Evolutionary conservation across 2,329 filamentous ascomycete species (phyloP).

Genomic region (Teratosphaeria destructans): DNA sequence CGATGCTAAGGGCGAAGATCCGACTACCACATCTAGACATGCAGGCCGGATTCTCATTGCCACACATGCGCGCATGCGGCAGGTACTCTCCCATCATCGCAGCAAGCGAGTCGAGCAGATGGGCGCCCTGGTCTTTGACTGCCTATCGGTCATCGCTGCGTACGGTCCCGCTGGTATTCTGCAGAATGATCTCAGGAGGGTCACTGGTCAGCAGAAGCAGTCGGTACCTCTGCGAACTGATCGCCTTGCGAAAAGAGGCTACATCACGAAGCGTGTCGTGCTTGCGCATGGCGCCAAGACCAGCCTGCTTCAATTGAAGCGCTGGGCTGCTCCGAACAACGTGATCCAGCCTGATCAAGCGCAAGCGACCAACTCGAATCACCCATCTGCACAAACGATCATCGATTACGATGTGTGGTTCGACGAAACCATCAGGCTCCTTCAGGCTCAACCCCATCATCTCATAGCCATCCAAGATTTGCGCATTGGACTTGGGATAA

Average conservation of each 20-base stretch:
- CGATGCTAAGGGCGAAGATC: constrained; percentile 30
- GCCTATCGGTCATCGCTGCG: constrained; percentile 49
- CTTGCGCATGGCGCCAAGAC: constrained; percentile 41
- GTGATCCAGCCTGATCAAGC: not conserved
- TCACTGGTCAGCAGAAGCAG: constrained; percentile 54
- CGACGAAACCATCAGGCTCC: constrained; percentile 36
- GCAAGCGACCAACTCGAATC: constrained; percentile 1
- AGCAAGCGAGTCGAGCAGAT: not conserved
- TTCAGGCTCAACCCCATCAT: constrained; percentile 37
- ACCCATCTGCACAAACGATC: constrained; percentile 5
- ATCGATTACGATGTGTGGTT: constrained; percentile 41
- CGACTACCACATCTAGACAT: constrained; percentile 1
- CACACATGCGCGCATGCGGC: constrained; percentile 48
- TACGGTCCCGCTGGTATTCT: constrained; percentile 44
- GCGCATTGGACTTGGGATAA: constrained; percentile 33
- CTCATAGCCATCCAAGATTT: constrained; percentile 45
- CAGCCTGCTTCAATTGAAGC: constrained; percentile 45
- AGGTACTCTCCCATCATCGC: constrained; percentile 44
- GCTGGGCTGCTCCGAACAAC: constrained; percentile 27
- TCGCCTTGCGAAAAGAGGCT: constrained; percentile 45
- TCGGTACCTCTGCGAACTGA: constrained; percentile 54
- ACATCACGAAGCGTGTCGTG: constrained; percentile 48
- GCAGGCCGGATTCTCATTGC: constrained; percentile 35
- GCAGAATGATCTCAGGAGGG: constrained; percentile 44
- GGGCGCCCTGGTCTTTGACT: constrained; percentile 34